Base-by-base conservation (phyloP, 768 basidiomycete species). In the Auricularia sp. region DNA sequence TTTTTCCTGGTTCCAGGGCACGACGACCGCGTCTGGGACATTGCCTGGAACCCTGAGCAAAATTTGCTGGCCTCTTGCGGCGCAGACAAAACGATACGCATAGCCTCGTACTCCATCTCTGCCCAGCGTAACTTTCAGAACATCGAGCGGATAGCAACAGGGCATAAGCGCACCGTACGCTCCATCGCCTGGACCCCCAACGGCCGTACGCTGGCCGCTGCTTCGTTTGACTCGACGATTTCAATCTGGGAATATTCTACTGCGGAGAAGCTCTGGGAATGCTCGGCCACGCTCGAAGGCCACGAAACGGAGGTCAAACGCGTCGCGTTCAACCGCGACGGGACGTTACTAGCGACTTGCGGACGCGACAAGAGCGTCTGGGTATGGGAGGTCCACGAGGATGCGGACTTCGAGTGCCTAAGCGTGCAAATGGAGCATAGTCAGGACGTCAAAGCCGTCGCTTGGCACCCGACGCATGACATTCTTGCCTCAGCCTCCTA, bases 321-420 rank as follows among this genome's bases (percentile, higher is more conserved):
- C 64, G 90, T 95, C 0, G 89, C 85, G 3, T 98, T 92, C 89
- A 11, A 77, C 78, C 42, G 84, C 64, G 69, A 72, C 70, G 87
- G 84, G 1, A 87, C 82, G 2, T 75, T 97, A 33, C 79, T 99
- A n/a, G 97, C 96, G 8, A 94, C 89, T 66, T 98, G 95, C 72
- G 90, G 91, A 68, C 80, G 97, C 65, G 97, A 98, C 77, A 99
- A 98, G 78, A 92, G 93, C 4, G 94, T 98, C 0, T 98, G 97
- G 97, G 84, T 99, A 42, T 99, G 97, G 96, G 96, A 98, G 81
- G 95, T 90, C 1, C 88, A 90, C 64, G 93, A 93, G 10, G 93
- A 98, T 71, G 79, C 86, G 14, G 95, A 98, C 68, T 97, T 96
- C 66, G 95, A 98, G 70, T 97, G 94, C 71, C 83, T 98, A 76